Percentiles rank a stretch among this genome's conserved stretches.
Conservation (phyloP, 2,329 filamentous ascomycete genomes). For the Penicillium sp. region DNA sequence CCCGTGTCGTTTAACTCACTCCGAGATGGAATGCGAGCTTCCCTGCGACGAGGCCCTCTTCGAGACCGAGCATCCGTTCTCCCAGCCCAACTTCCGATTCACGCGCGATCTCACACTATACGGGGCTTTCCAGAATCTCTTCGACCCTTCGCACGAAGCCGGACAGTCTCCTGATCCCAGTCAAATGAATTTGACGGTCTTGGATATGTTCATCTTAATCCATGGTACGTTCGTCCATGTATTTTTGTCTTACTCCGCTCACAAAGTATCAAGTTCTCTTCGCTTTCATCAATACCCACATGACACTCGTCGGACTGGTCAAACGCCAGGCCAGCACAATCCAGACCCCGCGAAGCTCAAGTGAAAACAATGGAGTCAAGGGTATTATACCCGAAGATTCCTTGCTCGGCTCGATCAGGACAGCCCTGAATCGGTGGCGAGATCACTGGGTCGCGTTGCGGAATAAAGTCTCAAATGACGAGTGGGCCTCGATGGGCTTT, state of each 20-base stretch:
- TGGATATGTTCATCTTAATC: slow-evolving; percentile 46
- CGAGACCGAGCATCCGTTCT: slow-evolving; percentile 42
- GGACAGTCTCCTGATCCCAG: slow-evolving; percentile 4
- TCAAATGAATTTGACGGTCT: slow-evolving; percentile 30
- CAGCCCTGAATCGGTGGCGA: slow-evolving; percentile 39
- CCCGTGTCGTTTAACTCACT: slow-evolving; percentile 41
- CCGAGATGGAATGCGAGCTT: slow-evolving; percentile 46
- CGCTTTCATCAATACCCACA: slow-evolving; percentile 42
- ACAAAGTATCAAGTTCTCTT: slow-evolving; percentile 32
- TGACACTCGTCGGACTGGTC: slow-evolving; percentile 36
- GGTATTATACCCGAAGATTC: slow-evolving; percentile 30
- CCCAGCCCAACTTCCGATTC: slow-evolving; percentile 39
- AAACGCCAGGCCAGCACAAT: slow-evolving; percentile 16
- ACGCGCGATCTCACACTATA: slow-evolving; percentile 37
- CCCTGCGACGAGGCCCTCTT: slow-evolving; percentile 44
- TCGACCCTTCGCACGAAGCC: slow-evolving; percentile 28
- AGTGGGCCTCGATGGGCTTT: slow-evolving; percentile 44
- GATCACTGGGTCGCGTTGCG: slow-evolving; percentile 38
- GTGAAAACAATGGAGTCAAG: neutral
- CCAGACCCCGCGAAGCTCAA: slow-evolving; percentile 4
- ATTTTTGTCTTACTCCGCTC: neutral
- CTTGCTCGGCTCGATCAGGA: slow-evolving; percentile 31
- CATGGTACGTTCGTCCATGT: slow-evolving; percentile 31
- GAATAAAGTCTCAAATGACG: slow-evolving; percentile 30
- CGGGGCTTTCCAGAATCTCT: slow-evolving; percentile 42